Evolutionary conservation across 441 rosid species (phyloP), one percentile per base, ranked within the genome.

Genomic region (Jatropha multifida): DNA sequence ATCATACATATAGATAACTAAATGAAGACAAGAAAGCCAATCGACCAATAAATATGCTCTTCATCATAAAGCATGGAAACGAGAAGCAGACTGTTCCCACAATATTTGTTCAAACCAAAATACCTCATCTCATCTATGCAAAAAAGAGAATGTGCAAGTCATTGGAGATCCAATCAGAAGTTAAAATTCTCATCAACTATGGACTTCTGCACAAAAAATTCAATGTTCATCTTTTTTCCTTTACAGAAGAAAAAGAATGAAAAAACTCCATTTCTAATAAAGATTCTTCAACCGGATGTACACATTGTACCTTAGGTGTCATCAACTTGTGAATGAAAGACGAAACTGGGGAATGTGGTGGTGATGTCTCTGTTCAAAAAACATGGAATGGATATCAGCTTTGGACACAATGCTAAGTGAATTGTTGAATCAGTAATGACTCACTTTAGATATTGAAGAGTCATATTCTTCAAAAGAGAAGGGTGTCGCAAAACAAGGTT

Each of bases 391-490:
- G 14, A 48, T 1, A 14, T 48, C 52, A 48, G 52, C 11, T 48
- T 48, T 15, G 14, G 14, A 48, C 52, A 48, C 15, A 48, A 4
- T 10, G 0, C 32, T 32, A 32, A 15, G 2, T 48, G 51, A 48
- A 12, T 48, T 48, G 14, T 48, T 2, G 17, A 48, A 12, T 48
- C 14, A 12, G 52, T 12, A 48, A 12, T 12, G 52, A 10, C 97
- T 88, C 80, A 92, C 98, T 90, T 94, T 83, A 92, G 94, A 81
- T 94, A 94, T 74, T 91, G 96, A 77, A 92, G 92, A 68, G 98
- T 92, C 97, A 94, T 94, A 52, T 94, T 92, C 89, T 90, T 91
- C 75, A 92, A 85, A 79, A 94, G 96, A 65, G 91, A 89, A 61
- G 97, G 96, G 82, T 94, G 95, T 64, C 90, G 92, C 78, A 89